phyloP scores from a whole-genome alignment of 768 basidiomycete species.

The Rossbeevera mucosa region DNA sequence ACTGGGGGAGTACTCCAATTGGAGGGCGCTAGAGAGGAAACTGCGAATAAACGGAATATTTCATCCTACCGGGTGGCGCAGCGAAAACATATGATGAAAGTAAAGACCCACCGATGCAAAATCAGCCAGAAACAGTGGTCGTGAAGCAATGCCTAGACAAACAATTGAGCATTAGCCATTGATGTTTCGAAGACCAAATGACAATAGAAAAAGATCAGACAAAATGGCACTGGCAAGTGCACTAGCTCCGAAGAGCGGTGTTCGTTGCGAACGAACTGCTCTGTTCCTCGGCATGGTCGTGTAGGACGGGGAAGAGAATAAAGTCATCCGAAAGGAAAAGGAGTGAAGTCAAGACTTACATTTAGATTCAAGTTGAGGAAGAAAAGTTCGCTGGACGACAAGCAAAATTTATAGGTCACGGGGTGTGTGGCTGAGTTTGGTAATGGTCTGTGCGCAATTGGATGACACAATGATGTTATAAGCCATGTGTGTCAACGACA shows the following conservation, averaged over 20 bases:
- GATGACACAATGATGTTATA: slow-evolving; percentile 27
- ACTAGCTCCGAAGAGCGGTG: slow-evolving; percentile 58
- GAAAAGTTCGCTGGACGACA: background rate
- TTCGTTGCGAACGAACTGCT: slow-evolving; percentile 77
- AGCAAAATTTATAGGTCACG: slow-evolving; percentile 27
- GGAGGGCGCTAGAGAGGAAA: slow-evolving; percentile 77
- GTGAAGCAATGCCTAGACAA: background rate
- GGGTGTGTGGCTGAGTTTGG: slow-evolving; percentile 27
- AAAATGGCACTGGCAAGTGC: slow-evolving; percentile 89
- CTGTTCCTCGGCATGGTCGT: slow-evolving; percentile 86
- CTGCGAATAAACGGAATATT: slow-evolving; percentile 75
- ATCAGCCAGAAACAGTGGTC: background rate
- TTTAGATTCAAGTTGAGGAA: background rate
- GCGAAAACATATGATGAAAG: slow-evolving; percentile 4
- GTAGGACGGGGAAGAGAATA: slow-evolving; percentile 90
- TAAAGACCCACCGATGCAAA: slow-evolving; percentile 22
- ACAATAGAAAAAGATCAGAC: slow-evolving; percentile 49
- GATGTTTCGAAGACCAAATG: background rate
- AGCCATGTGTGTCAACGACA: slow-evolving; percentile 15
- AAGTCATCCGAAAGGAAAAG: slow-evolving; percentile 49
- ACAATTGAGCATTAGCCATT: slow-evolving; percentile 15
- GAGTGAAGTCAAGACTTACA: slow-evolving; percentile 11
- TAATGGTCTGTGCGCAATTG: slow-evolving; percentile 28
- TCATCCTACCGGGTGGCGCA: slow-evolving; percentile 44
- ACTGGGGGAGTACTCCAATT: slow-evolving; percentile 66